Evolutionary conservation across 371 early-diverging fungal genomes (phyloP).

Genomic region (Mortierella sp.): DNA sequence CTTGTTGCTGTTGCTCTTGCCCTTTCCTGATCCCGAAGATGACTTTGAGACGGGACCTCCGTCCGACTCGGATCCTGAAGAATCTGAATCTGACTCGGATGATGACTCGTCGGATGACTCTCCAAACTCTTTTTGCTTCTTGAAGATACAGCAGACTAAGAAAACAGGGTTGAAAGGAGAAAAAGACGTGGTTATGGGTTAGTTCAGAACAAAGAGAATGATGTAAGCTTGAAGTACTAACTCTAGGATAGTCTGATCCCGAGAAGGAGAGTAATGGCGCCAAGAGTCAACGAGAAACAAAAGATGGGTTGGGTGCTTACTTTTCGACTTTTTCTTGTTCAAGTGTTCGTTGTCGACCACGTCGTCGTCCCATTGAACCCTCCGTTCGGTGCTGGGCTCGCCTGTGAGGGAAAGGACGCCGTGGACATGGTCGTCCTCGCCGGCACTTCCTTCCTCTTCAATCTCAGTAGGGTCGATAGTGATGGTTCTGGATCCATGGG

Average conservation of each 20-base stretch:
- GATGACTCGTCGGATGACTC: conserved; percentile 75
- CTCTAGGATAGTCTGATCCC: no score
- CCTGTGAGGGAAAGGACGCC: conserved; percentile 69
- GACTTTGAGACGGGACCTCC: conserved; percentile 35
- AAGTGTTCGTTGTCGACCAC: conserved; percentile 92
- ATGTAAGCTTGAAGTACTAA: background rate
- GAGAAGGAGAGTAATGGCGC: background rate
- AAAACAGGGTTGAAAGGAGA: background rate
- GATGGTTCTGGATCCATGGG: conserved; percentile 53
- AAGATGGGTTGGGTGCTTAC: conserved; percentile 56
- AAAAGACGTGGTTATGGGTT: background rate
- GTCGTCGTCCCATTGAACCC: conserved; percentile 85
- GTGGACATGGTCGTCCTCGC: conserved; percentile 40
- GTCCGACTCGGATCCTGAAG: conserved; percentile 58
- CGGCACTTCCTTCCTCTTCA: conserved; percentile 23
- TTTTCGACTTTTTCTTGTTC: conserved; percentile 87
- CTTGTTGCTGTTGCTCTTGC: conserved; percentile 42
- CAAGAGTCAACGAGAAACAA: background rate
- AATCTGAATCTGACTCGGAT: conserved; percentile 59
- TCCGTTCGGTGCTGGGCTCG: conserved; percentile 61
- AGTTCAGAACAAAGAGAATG: background rate
- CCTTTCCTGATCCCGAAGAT: conserved; percentile 13
- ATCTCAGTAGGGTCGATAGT: conserved; percentile 43
- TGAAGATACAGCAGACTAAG: conserved; percentile 92
- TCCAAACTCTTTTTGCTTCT: conserved; percentile 78